phyloP scores from a whole-genome alignment of 2,329 filamentous ascomycete species.

The Penicillium sumatraense region DNA sequence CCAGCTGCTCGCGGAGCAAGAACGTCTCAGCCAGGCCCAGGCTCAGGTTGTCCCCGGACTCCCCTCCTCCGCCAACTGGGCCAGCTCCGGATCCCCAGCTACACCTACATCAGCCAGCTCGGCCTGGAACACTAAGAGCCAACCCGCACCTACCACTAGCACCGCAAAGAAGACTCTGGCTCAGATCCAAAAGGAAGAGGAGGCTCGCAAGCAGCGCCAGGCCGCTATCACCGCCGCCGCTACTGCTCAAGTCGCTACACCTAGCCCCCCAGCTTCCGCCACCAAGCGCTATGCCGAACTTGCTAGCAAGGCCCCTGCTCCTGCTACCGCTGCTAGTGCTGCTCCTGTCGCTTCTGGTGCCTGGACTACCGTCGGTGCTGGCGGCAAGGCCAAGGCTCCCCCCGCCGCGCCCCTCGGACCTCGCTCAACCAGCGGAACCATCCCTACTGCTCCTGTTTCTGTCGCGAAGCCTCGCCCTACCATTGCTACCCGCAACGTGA shows the following conservation, averaged over 20 bases:
- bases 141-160: slow-evolving; percentile 41
- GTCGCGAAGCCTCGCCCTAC: slow-evolving; percentile 60
- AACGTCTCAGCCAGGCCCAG: slow-evolving; percentile 68
- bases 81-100: slow-evolving; percentile 71
- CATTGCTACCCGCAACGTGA: slow-evolving; percentile 55
- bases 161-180: slow-evolving; percentile 83
- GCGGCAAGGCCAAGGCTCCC: slow-evolving; percentile 85
- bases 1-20: slow-evolving; percentile 72
- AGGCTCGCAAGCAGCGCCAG: slow-evolving; percentile 80
- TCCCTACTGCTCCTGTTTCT: slow-evolving; percentile 43
- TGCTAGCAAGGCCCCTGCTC: slow-evolving; percentile 72
- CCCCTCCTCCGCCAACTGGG: slow-evolving; percentile 89
- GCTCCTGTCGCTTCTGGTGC: slow-evolving; percentile 58
- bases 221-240: slow-evolving; percentile 50
- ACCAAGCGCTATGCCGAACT: slow-evolving; percentile 95
- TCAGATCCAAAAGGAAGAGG: slow-evolving; percentile 96
- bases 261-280: slow-evolving; percentile 51
- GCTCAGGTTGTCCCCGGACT: slow-evolving; percentile 72
- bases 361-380: slow-evolving; percentile 94
- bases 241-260: slow-evolving; percentile 53
- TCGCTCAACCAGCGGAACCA: slow-evolving; percentile 53
- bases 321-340: slow-evolving; percentile 44
- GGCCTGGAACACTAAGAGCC: slow-evolving; percentile 58
- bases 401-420: slow-evolving; percentile 49
- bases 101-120: slow-evolving; percentile 57